Percentiles rank a stretch among this genome's conserved stretches.
These are phyloP conservation scores for Phytomonas sp. DNA, from an alignment of 208 protist genomes.

Conservation along the genomic window DNA sequence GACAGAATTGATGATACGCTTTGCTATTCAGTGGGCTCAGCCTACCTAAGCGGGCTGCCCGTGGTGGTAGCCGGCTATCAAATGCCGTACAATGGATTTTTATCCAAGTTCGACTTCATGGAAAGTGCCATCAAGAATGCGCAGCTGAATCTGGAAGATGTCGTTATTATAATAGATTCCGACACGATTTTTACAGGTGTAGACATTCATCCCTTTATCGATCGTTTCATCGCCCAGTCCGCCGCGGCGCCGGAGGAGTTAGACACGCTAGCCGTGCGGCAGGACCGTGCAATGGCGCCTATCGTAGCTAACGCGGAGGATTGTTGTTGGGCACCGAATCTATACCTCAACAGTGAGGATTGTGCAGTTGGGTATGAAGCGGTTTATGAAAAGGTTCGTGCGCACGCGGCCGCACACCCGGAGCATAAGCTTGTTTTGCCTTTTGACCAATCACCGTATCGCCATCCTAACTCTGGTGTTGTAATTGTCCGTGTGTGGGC, in stretches of 20 bases:
- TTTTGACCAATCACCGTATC: neutral
- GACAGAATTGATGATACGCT: neutral
- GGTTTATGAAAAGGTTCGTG: neutral
- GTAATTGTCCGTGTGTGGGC: neutral
- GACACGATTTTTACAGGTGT: neutral
- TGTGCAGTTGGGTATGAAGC: neutral
- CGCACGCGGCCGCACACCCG: neutral
- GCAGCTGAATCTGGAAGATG: neutral
- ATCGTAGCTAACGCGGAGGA: neutral
- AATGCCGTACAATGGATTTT: neutral
- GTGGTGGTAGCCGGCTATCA: slow-evolving; percentile 1
- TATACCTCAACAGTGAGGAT: neutral
- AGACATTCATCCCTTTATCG: neutral
- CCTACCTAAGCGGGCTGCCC: neutral
- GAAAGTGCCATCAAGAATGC: neutral
- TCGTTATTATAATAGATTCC: neutral
- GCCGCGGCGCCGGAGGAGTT: neutral
- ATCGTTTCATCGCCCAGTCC: neutral
- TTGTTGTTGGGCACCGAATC: neutral
- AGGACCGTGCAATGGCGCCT: neutral
- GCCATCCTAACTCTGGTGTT: neutral
- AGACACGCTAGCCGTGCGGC: neutral
- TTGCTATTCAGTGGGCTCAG: slow-evolving; percentile 1
- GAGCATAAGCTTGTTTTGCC: neutral
- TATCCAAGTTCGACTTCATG: neutral